Evolutionary conservation across 1,284 basidiomycete species (phyloP).

Genomic region (Athelia sp.): DNA sequence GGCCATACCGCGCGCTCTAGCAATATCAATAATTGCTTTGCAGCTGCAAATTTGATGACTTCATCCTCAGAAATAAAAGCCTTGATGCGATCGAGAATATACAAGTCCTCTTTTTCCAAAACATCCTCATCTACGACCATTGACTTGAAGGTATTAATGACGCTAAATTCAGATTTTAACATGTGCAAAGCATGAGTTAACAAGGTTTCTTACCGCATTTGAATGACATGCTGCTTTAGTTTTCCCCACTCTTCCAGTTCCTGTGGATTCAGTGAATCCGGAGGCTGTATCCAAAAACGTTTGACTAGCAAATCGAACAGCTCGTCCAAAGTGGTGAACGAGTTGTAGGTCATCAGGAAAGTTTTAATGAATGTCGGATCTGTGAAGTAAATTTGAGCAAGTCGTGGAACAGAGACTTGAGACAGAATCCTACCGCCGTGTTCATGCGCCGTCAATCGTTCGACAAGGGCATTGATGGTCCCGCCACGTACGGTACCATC

Average conservation of each 20-base stretch:
- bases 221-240: constrained; percentile 87
- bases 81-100: constrained; percentile 75
- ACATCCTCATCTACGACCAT: constrained; percentile 80
- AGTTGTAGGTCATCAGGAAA: constrained; percentile 97
- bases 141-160: constrained; percentile 78
- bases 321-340: constrained; percentile 85
- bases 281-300: constrained; percentile 80
- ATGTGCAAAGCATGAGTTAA: neutral
- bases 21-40: constrained; percentile 66
- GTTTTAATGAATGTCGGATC: constrained; percentile 86
- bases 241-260: constrained; percentile 83
- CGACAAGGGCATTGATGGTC: constrained; percentile 81
- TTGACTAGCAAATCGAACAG: constrained; percentile 83
- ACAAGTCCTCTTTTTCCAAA: constrained; percentile 76
- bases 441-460: constrained; percentile 88
- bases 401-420: neutral
- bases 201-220: constrained; percentile 62
- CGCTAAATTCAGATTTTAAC: constrained; percentile 36
- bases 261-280: constrained; percentile 56
- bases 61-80: constrained; percentile 71
- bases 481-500: constrained; percentile 85
- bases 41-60: constrained; percentile 57
- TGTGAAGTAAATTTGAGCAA: constrained; percentile 24
- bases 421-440: constrained; percentile 59
- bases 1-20: constrained; percentile 73